Evolutionary conservation across 2,329 filamentous ascomycete species (phyloP), one percentile per base, ranked within the genome.

Genomic region (Colletotrichum sp.): DNA sequence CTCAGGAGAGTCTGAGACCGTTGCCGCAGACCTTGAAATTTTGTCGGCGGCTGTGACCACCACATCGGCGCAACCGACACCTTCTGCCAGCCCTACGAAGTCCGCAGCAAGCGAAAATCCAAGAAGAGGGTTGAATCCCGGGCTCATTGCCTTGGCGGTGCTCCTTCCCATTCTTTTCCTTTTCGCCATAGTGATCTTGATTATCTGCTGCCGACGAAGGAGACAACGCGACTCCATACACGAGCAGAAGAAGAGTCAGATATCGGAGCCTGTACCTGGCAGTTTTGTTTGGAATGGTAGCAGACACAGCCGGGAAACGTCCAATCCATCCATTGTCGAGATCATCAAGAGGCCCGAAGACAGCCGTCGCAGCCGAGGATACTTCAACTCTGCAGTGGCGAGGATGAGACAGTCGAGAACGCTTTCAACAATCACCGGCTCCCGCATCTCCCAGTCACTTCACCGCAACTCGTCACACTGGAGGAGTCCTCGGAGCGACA

Each of bases 11-110:
- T 81, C 80, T 6, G 87, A 87, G 70, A 86, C 85, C 4, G 82
- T 87, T 65, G 78, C 80, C 7, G 78, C 89, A 22, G 78, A 82
- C 4, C 79, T 89, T 30, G 80, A 78, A 12, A 81, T 90, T 39
- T 78, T 84, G 7, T 78, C 83, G 6, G 79, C 77, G 6, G 78
- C 78, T 13, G 79, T 79, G 12, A 78, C 79, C 8, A 71, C 79
- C 8, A 71, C 76, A 16, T 77, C 74, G 16, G 72, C 81, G 16
- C 79, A 80, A 15, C 79, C 82, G 3, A 79, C 80, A 8, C 69
- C 79, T 3, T 80, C 81, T 5, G 70, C 72, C 13, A 80, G 79
- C 6, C 76, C 81, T 13, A 78, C 80, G 12, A 77, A 81, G 8
- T 64, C 79, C 27, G 77, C 69, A 9, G 68, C 74, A 7, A 82